Evolutionary conservation across 176 grass and related monocot genomes (phyloP).

Genomic region (Paspalum notatum): DNA sequence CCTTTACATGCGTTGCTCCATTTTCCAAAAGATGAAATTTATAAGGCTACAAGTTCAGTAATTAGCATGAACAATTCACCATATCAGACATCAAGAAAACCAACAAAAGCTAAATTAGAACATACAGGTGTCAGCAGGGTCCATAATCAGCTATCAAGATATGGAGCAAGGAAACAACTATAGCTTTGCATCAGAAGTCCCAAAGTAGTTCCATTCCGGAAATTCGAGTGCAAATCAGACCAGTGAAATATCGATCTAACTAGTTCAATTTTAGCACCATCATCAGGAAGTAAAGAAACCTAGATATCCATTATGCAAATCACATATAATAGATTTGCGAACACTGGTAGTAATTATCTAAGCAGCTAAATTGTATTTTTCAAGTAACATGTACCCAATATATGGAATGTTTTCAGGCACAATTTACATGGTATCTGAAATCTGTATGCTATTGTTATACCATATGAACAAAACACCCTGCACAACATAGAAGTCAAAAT

Average conservation of each 20-base stretch:
- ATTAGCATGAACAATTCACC: neutral
- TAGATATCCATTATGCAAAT: neutral
- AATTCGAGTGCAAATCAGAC: neutral
- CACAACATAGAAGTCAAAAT: constrained; percentile 19
- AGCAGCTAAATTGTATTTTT: neutral
- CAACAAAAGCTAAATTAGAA: constrained; percentile 11
- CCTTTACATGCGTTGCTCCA: neutral
- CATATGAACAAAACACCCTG: neutral
- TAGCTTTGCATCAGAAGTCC: constrained; percentile 18
- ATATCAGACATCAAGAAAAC: constrained; percentile 3
- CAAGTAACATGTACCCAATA: constrained; percentile 21
- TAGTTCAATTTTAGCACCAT: constrained; percentile 17
- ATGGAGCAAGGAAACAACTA: constrained; percentile 15
- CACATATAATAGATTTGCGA: constrained; percentile 19
- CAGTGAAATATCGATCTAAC: neutral
- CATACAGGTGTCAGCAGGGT: neutral
- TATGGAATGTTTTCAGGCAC: constrained; percentile 19
- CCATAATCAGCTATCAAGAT: constrained; percentile 11
- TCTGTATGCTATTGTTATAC: neutral
- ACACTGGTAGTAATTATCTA: neutral
- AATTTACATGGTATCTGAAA: constrained; percentile 35
- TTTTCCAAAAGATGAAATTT: neutral
- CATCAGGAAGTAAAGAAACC: neutral
- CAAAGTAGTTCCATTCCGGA: neutral
- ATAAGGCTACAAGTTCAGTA: constrained; percentile 15